Evolutionary conservation across 306 rosid species (phyloP).

Genomic region (Glycine soja): DNA sequence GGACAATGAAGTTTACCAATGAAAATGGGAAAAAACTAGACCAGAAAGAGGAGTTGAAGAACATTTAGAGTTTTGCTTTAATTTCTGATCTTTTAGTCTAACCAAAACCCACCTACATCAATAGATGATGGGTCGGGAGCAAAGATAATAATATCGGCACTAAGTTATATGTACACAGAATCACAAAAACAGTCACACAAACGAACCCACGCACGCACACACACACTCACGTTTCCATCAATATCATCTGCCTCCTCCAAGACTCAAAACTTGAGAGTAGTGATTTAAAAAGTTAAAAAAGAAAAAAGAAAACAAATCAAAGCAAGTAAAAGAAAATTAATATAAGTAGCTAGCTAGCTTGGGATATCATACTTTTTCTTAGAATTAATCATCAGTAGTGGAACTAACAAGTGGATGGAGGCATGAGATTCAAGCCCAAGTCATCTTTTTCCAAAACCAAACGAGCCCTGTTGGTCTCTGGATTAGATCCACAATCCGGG

Average conservation of each 20-base stretch:
- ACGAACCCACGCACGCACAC: slow-evolving; percentile 56
- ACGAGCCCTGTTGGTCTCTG: slow-evolving; percentile 70
- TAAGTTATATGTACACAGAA: slow-evolving; percentile 73
- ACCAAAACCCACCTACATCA: slow-evolving; percentile 71
- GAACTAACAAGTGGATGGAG: slow-evolving; percentile 80
- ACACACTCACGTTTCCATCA: slow-evolving; percentile 52
- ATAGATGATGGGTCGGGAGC: slow-evolving; percentile 50
- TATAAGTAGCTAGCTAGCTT: slow-evolving; percentile 35
- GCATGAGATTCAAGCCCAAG: slow-evolving; percentile 94
- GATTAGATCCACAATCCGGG: slow-evolving; percentile 72
- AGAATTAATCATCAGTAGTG: slow-evolving; percentile 12
- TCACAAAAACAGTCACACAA: slow-evolving; percentile 63
- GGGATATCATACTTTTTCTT: neutral
- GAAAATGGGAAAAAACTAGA: slow-evolving; percentile 39
- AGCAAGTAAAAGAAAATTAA: neutral
- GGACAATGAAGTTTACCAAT: slow-evolving; percentile 59
- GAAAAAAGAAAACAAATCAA: slow-evolving; percentile 1
- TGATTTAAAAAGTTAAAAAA: neutral
- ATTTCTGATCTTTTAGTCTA: slow-evolving; percentile 58
- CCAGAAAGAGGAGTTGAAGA: slow-evolving; percentile 46
- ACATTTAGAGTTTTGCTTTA: slow-evolving; percentile 44
- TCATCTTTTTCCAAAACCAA: slow-evolving; percentile 84
- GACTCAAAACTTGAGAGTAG: slow-evolving; percentile 51
- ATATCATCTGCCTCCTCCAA: slow-evolving; percentile 49
- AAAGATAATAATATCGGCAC: slow-evolving; percentile 58